Percentiles rank a stretch among this genome's conserved stretches.
These are phyloP conservation scores for Phytophthora palmivora DNA, from an alignment of 352 stramenopile species.

Conservation along the genomic window DNA sequence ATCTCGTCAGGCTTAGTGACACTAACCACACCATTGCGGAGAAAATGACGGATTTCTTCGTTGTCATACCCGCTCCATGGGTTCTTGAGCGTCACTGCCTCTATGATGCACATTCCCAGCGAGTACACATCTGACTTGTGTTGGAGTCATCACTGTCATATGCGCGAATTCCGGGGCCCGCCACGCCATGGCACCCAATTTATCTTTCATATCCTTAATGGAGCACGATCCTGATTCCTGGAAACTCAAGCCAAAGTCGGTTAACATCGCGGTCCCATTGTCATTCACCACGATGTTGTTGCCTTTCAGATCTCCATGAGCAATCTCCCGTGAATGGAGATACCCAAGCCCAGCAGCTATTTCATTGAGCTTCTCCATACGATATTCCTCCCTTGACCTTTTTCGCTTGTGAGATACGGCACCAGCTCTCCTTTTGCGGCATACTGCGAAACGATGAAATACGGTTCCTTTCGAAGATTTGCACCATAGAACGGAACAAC, in stretches of 20 bases:
- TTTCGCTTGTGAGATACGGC: constrained; percentile 17
- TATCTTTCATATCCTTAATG: constrained; percentile 8
- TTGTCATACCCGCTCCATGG: background rate
- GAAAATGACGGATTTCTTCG: background rate
- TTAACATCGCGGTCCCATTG: too few species aligned
- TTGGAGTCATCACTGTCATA: background rate
- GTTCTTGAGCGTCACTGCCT: background rate
- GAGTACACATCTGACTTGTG: too few species aligned
- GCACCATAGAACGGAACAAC: constrained; percentile 29
- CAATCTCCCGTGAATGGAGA: constrained; percentile 22
- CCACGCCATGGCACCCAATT: background rate
- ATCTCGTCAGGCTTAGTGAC: background rate
- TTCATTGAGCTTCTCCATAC: constrained; percentile 21
- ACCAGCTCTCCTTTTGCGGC: constrained; percentile 17
- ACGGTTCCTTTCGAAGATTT: constrained; percentile 20
- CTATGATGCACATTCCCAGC: too few species aligned
- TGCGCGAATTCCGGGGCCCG: background rate
- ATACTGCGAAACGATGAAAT: constrained; percentile 34
- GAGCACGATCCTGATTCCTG: constrained; percentile 1
- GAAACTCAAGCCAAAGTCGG: too few species aligned
- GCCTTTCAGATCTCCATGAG: too few species aligned
- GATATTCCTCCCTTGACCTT: background rate
- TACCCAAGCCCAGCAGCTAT: constrained; percentile 23
- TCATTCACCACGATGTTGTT: too few species aligned
- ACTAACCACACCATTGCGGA: background rate